Conservation (phyloP, 345 rosid species). For the Lagerstroemia speciosa region DNA sequence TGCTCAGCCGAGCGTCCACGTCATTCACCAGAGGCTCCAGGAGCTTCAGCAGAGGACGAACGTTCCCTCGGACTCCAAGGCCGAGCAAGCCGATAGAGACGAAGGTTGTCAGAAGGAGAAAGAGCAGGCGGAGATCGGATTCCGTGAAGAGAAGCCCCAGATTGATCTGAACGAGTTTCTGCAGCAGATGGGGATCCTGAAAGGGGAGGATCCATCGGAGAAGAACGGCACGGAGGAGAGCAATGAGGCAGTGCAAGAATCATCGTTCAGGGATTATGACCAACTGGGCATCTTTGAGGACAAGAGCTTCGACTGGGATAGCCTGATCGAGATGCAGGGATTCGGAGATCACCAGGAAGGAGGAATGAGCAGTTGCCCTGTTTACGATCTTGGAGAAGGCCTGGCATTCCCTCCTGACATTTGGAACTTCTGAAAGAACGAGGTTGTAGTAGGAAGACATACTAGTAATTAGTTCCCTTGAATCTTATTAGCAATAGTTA, state of each 20-base stretch:
- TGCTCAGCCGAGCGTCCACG: constrained; percentile 80
- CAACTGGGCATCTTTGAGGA: constrained; percentile 28
- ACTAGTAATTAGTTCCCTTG: not conserved
- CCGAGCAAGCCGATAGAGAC: constrained; percentile 10
- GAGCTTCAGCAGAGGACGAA: constrained; percentile 35
- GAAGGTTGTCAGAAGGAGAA: constrained; percentile 20
- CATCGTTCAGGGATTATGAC: constrained; percentile 27
- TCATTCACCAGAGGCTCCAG: constrained; percentile 82
- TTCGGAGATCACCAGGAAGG: constrained; percentile 24
- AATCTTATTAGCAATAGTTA: not conserved
- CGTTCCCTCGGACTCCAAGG: constrained; percentile 20
- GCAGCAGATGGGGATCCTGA: constrained; percentile 73
- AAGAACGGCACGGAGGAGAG: not conserved
- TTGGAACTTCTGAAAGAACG: constrained; percentile 49
- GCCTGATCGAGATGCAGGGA: constrained; percentile 49
- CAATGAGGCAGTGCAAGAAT: constrained; percentile 16
- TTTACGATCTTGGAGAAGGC: constrained; percentile 49
- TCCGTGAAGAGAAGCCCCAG: constrained; percentile 55
- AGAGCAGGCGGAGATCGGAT: constrained; percentile 12
- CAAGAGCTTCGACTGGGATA: constrained; percentile 65
- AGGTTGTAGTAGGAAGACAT: not conserved
- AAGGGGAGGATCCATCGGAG: constrained; percentile 25
- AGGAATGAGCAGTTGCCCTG: constrained; percentile 31
- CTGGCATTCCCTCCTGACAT: constrained; percentile 41
- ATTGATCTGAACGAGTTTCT: constrained; percentile 89